Evolutionary conservation across 2,329 filamentous ascomycete species (phyloP).

Genomic region (Colletotrichum sp.): DNA sequence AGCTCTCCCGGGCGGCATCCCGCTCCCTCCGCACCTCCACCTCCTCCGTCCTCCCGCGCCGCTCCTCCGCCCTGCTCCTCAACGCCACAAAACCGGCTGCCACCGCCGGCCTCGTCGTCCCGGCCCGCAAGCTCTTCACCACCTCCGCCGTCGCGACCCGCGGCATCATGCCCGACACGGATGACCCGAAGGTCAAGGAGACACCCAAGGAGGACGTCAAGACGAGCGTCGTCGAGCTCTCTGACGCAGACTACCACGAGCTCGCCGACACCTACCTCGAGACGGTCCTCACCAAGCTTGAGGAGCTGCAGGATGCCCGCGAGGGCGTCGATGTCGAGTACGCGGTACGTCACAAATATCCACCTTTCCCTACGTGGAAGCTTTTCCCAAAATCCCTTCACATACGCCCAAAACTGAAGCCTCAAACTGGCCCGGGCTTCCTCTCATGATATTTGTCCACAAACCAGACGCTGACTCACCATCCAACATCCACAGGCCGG

Average conservation of each 20-base stretch:
- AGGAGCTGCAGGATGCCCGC: conserved; percentile 73
- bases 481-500: conserved; percentile 66
- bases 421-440: conserved; percentile 15
- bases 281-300: conserved; percentile 60
- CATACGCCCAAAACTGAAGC: not conserved
- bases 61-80: not conserved
- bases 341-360: conserved; percentile 61
- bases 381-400: not conserved
- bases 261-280: conserved; percentile 78
- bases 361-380: not conserved
- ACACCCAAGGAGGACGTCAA: conserved; percentile 43
- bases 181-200: conserved; percentile 53
- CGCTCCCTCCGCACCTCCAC: conserved; percentile 33
- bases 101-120: conserved; percentile 19
- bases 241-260: conserved; percentile 75
- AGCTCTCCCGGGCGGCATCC: conserved; percentile 40
- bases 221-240: conserved; percentile 62
- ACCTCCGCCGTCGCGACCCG: conserved; percentile 34
- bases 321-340: conserved; percentile 89
- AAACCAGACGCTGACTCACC: conserved; percentile 7
- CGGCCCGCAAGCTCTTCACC: conserved; percentile 31
- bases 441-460: not conserved
- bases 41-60: conserved; percentile 8
- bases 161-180: conserved; percentile 64
- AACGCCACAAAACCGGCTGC: conserved; percentile 11